Evolutionary conservation across 768 basidiomycete species (phyloP), one percentile per base, ranked within the genome.

Genomic region (Leucosporidium scottii): DNA sequence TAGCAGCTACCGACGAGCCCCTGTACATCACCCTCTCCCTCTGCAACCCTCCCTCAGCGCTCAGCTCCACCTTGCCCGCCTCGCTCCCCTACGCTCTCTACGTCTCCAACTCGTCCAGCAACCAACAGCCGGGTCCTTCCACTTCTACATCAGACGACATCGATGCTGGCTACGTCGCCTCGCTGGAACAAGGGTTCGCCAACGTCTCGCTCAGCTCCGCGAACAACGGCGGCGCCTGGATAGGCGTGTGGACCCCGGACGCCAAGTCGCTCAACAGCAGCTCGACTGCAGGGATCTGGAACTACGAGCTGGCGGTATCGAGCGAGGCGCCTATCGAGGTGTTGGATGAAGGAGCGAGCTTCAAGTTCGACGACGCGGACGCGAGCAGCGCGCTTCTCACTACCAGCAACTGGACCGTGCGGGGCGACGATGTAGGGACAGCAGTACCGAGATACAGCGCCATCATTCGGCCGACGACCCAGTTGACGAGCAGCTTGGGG

Each of bases 361-460:
- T 68, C 49, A 17, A 60, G 20, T 63, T 68, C 55, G 69, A 68
- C 13, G 75, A 76, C 59, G 53, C 70, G 15, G 72, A 73, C 51
- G 49, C 60, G 50, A 36, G 61, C 7, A 27, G 51, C 39, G 75
- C 72, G 15, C 68, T 75, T 20, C 48, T 75, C 18, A 63, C 74
- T 6, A 62, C 70, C 0, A 60, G 67, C 17, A 74, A 70, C 21
- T 74, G 59, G 53, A 59, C 73, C 4, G 49, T 34, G 1, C 25
- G 58, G n/a, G 44, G 30, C 23, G 39, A 44, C 39, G 39, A 44
- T 13, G 31, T 28, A 20, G 28, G 51, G 15, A 58, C 21, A 28
- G 18, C 28, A 4, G 39, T 63, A 1, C 68, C 73, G 1, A 30
- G 10, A 1, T 75, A 68, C 59, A 48, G 12, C 2, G 21, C 64